phyloP scores from a whole-genome alignment of 2,329 filamentous ascomycete species.

The Fusarium sp. region DNA sequence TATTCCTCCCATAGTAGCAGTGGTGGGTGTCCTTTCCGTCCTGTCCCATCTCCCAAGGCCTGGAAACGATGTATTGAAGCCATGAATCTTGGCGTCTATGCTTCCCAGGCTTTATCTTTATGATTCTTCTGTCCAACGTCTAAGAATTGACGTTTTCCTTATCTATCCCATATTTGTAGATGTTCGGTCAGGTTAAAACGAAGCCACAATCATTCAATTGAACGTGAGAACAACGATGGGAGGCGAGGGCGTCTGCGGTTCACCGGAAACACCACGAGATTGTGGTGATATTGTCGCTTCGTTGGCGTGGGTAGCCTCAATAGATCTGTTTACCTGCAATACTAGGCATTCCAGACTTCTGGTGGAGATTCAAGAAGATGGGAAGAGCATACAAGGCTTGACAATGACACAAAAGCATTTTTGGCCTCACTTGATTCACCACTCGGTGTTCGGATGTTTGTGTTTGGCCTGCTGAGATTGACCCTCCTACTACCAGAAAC shows the following conservation, averaged over 20 bases:
- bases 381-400: not conserved
- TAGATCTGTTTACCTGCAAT: not conserved
- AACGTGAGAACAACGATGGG: not conserved
- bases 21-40: not conserved
- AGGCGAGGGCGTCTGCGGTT: not conserved
- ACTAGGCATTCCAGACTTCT: too few species aligned
- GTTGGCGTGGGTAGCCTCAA: not conserved
- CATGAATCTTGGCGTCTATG: not conserved
- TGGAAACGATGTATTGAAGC: not conserved
- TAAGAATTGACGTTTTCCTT: not conserved
- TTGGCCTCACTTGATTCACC: not conserved
- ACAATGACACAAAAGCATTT: not conserved
- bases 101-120: not conserved
- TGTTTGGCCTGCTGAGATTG: not conserved
- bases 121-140: not conserved
- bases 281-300: not conserved
- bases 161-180: not conserved
- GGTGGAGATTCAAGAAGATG: not conserved
- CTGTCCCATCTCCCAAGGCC: not conserved
- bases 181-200: not conserved
- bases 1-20: not conserved
- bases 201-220: not conserved
- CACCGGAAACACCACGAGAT: slow-evolving; percentile 2
- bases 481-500: not conserved
- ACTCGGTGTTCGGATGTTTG: not conserved